These are phyloP conservation scores for Eudorina sp. DNA, from an alignment of 139 green algal species.

Conservation along the genomic window DNA sequence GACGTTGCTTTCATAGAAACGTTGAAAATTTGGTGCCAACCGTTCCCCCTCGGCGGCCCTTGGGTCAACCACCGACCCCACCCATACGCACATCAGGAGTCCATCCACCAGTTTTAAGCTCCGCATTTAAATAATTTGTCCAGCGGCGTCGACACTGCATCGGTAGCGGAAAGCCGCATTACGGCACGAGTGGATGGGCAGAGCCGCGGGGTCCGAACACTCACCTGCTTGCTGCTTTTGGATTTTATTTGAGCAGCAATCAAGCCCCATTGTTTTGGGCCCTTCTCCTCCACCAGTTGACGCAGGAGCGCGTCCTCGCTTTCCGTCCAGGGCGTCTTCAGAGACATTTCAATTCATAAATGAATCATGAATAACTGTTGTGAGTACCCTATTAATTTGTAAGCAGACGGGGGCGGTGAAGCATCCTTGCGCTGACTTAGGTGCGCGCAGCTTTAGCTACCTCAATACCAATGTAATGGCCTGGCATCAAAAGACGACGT, in stretches of 20 bases:
- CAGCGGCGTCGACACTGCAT: constrained; percentile 77
- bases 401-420: too few species aligned
- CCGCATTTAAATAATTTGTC: constrained; percentile 81
- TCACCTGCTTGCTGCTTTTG: constrained; percentile 81
- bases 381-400: too few species aligned
- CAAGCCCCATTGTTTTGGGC: constrained; percentile 77
- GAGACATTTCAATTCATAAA: not conserved
- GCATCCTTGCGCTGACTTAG: too few species aligned
- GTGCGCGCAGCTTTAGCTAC: too few species aligned
- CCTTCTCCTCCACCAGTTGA: constrained; percentile 69
- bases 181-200: not conserved
- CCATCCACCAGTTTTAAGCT: constrained; percentile 77
- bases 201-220: not conserved
- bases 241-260: constrained; percentile 69
- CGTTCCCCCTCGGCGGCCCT: not conserved
- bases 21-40: not conserved
- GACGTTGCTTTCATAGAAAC: not conserved
- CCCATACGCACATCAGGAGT: constrained; percentile 44
- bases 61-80: not conserved
- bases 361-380: not conserved
- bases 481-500: too few species aligned
- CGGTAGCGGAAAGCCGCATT: not conserved
- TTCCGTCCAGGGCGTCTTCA: not conserved
- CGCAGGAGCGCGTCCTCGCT: constrained; percentile 74
- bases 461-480: too few species aligned